Conservation (phyloP, 257 asterid species). For the Nicotiana sylvestris region DNA sequence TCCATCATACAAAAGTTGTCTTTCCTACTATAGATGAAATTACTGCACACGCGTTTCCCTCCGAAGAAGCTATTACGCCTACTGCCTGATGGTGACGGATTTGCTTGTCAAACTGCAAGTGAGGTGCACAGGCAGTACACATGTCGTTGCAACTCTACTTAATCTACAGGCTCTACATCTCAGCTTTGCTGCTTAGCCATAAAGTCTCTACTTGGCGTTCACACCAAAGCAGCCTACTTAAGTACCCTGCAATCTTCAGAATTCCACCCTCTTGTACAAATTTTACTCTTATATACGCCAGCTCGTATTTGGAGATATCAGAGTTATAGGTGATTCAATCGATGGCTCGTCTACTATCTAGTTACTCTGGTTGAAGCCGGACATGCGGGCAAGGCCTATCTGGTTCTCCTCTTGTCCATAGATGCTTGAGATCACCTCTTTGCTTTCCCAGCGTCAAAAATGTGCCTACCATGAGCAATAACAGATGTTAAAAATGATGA, state of each 20-base stretch:
- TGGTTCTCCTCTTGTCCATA: conserved; percentile 90
- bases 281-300: conserved; percentile 4
- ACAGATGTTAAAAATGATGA: neutral
- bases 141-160: neutral
- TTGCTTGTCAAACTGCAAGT: neutral
- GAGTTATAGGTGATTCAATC: neutral
- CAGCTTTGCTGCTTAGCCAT: neutral
- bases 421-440: conserved; percentile 76
- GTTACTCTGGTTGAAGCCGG: conserved; percentile 37
- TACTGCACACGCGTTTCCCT: conserved; percentile 8
- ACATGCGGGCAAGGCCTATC: conserved; percentile 75
- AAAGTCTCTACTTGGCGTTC: neutral
- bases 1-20: neutral
- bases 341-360: neutral
- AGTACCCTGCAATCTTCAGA: neutral
- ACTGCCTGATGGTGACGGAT: neutral
- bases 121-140: neutral
- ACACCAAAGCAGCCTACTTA: neutral
- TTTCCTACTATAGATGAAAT: neutral
- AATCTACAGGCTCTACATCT: conserved; percentile 5
- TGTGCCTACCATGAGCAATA: conserved; percentile 53
- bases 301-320: neutral
- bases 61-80: neutral
- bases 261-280: neutral
- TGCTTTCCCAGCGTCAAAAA: conserved; percentile 61